Evolutionary conservation across 306 rosid species (phyloP).

Genomic region (Citrullus amarus): DNA sequence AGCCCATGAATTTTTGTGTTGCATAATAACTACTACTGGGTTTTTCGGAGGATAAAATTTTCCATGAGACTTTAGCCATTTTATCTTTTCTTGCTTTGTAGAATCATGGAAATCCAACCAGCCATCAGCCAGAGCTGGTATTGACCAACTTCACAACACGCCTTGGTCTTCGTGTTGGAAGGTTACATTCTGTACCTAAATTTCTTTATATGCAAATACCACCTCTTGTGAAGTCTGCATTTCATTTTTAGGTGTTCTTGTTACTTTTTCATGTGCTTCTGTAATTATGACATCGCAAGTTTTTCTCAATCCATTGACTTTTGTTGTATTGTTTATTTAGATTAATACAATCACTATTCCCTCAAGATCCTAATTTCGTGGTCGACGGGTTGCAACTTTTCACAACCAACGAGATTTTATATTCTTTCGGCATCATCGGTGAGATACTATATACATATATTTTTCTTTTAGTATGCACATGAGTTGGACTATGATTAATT

Average conservation of each 20-base stretch:
- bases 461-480: not conserved
- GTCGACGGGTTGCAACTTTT: constrained; percentile 80
- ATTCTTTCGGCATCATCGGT: constrained; percentile 92
- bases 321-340: constrained; percentile 22
- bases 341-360: constrained; percentile 72
- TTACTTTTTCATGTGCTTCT: not conserved
- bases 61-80: not conserved
- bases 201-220: not conserved
- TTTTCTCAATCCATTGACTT: not conserved
- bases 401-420: constrained; percentile 93
- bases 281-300: constrained; percentile 8
- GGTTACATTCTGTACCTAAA: constrained; percentile 27
- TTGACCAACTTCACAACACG: constrained; percentile 67
- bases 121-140: constrained; percentile 84
- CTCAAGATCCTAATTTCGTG: constrained; percentile 78
- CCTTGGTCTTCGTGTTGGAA: constrained; percentile 80
- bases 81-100: constrained; percentile 17
- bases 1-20: not conserved
- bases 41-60: not conserved
- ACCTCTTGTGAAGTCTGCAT: not conserved
- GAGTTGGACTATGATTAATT: constrained; percentile 12
- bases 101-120: constrained; percentile 92
- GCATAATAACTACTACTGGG: not conserved
- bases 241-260: not conserved
- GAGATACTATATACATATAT: not conserved